Percentiles rank a stretch among this genome's conserved stretches.
These are phyloP conservation scores for Cystobasidium ongulense DNA, from an alignment of 768 basidiomycete genomes.

Conservation along the genomic window DNA sequence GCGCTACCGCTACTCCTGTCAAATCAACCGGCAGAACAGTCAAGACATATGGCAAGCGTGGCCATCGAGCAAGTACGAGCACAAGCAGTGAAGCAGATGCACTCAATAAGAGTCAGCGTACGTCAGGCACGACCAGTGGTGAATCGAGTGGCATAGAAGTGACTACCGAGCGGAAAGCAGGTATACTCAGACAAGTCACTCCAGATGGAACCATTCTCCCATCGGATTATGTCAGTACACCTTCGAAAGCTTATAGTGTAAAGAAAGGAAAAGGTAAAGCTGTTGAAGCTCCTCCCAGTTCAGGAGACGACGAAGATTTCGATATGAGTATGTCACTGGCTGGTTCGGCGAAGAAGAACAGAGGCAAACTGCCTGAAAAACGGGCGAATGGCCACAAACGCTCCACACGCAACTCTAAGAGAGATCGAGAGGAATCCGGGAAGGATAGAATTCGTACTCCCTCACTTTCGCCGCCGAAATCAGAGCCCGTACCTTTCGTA, in stretches of 20 bases:
- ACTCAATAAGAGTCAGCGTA: neutral
- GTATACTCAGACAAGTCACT: neutral
- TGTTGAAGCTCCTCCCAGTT: neutral
- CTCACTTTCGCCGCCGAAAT: neutral
- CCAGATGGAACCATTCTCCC: neutral
- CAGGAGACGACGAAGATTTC: neutral
- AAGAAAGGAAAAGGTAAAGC: constrained; percentile 7
- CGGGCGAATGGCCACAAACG: neutral
- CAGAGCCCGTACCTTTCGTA: neutral
- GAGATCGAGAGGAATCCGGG: neutral
- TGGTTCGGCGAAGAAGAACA: neutral
- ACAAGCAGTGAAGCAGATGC: neutral
- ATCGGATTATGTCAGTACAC: neutral
- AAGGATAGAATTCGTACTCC: neutral
- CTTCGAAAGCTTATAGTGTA: neutral
- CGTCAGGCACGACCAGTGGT: neutral
- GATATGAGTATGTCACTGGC: neutral
- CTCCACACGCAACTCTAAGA: neutral
- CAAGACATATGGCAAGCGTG: neutral
- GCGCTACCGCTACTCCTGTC: neutral
- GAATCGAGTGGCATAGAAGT: neutral
- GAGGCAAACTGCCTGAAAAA: neutral
- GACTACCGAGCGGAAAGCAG: neutral
- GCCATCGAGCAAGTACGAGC: neutral
- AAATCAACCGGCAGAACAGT: neutral